Evolutionary conservation across 2,329 filamentous ascomycete species (phyloP).

Genomic region (Talaromyces pinophilus): DNA sequence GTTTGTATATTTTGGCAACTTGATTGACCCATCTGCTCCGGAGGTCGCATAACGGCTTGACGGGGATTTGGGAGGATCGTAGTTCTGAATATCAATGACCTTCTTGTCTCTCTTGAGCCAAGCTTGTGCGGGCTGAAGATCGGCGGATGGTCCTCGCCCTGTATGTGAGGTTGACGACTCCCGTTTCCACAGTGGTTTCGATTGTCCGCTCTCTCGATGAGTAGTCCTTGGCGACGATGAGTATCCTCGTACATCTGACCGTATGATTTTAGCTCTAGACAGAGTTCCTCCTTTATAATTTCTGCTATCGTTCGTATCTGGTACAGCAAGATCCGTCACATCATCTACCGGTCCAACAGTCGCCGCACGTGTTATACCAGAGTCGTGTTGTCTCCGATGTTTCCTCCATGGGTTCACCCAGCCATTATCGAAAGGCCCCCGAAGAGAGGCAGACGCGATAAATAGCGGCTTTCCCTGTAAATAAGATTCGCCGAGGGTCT

Average conservation of each 20-base stretch:
- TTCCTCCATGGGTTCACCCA: conserved; percentile 53
- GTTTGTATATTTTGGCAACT: not conserved
- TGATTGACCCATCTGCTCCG: not conserved
- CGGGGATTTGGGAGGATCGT: conserved; percentile 42
- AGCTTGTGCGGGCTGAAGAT: not conserved
- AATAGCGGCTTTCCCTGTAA: conserved; percentile 46
- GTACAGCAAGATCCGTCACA: conserved; percentile 25
- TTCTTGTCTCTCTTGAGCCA: conserved; percentile 22
- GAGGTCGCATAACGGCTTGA: conserved; percentile 25
- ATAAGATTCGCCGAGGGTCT: conserved; percentile 45
- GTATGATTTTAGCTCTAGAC: not conserved
- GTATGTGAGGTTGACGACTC: conserved; percentile 1
- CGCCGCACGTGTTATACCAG: not conserved
- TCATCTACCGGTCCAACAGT: not conserved
- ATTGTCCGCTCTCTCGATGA: not conserved
- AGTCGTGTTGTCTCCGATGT: conserved; percentile 25
- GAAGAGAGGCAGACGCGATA: conserved; percentile 49
- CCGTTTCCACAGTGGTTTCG: conserved; percentile 9
- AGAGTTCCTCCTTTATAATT: conserved; percentile 14
- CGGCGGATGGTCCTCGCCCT: conserved; percentile 15
- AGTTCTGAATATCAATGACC: conserved; percentile 28
- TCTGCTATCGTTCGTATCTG: conserved; percentile 32
- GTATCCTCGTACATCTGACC: not conserved
- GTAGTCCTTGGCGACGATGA: conserved; percentile 5
- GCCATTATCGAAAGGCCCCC: conserved; percentile 46